phyloP scores from a whole-genome alignment of 768 basidiomycete species.

The Termitomyces heimii region DNA sequence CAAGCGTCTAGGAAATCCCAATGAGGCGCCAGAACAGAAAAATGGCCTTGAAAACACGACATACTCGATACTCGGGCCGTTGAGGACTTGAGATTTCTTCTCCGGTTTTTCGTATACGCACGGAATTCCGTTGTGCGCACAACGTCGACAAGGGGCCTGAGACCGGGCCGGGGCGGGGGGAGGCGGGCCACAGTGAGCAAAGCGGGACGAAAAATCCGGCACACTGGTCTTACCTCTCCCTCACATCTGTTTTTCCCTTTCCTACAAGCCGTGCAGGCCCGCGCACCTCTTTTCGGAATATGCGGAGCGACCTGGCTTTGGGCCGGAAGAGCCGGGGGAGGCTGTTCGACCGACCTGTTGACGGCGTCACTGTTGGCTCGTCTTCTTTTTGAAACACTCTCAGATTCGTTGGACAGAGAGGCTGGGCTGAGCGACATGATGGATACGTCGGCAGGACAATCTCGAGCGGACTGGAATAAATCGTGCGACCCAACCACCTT shows the following conservation, averaged over 20 bases:
- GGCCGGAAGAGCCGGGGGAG: slow-evolving; percentile 25
- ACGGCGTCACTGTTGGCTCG: slow-evolving; percentile 34
- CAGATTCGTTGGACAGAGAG: slow-evolving; percentile 50
- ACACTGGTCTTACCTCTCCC: slow-evolving; percentile 63
- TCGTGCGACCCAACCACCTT: slow-evolving; percentile 9
- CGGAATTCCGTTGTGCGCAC: slow-evolving; percentile 72
- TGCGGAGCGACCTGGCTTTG: slow-evolving; percentile 39
- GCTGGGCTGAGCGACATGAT: slow-evolving; percentile 66
- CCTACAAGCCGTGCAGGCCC: slow-evolving; percentile 84
- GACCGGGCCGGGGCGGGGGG: slow-evolving; percentile 66
- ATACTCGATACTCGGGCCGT: slow-evolving; percentile 71
- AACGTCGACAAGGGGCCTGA: slow-evolving; percentile 87
- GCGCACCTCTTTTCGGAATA: slow-evolving; percentile 85
- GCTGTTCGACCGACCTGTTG: slow-evolving; percentile 25
- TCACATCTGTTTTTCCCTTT: slow-evolving; percentile 93
- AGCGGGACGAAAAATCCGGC: slow-evolving; percentile 36
- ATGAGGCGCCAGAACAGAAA: slow-evolving; percentile 20
- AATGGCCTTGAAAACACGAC: slow-evolving; percentile 17
- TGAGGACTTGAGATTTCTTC: slow-evolving; percentile 65
- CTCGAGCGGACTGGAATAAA: slow-evolving; percentile 13
- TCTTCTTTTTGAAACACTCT: slow-evolving; percentile 51
- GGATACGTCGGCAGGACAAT: slow-evolving; percentile 16
- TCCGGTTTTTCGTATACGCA: slow-evolving; percentile 92
- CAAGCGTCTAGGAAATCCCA: slow-evolving; percentile 42
- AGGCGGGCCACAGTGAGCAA: slow-evolving; percentile 60